A percentile compares a stretch with the other conserved stretches of the same genome.
Conservation (phyloP, 1,139 yeast genomes). For the Fermentozyma sake region DNA sequence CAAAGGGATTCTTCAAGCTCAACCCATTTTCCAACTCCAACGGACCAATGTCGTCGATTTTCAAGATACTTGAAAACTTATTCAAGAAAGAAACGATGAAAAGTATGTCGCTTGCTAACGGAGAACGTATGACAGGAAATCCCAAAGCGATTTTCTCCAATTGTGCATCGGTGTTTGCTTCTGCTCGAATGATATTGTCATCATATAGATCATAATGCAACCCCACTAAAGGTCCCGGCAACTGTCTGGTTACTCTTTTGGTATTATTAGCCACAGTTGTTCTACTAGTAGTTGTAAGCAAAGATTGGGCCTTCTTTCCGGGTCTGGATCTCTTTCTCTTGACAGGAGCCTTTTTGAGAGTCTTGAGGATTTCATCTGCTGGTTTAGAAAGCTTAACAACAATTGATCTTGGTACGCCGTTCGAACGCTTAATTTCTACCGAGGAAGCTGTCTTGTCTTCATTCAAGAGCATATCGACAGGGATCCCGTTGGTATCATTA, state of each 20-base stretch:
- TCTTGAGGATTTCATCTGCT: constrained; percentile 1
- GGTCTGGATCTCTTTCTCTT: constrained; percentile 4
- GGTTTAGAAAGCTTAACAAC: too few species aligned
- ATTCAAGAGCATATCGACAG: background rate
- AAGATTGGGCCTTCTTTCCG: constrained; percentile 5
- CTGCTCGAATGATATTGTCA: constrained; percentile 25
- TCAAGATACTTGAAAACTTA: constrained; percentile 33
- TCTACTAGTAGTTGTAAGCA: constrained; percentile 15
- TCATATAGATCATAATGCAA: constrained; percentile 37
- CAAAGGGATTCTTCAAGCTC: constrained; percentile 17
- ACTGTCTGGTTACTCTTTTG: constrained; percentile 29
- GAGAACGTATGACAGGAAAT: constrained; percentile 23
- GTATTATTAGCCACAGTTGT: constrained; percentile 31
- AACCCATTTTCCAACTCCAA: constrained; percentile 50
- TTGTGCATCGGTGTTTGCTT: constrained; percentile 15
- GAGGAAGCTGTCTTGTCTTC: background rate
- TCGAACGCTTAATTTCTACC: too few species aligned
- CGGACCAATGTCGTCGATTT: constrained; percentile 34
- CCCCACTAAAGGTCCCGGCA: constrained; percentile 40
- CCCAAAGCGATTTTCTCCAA: constrained; percentile 25
- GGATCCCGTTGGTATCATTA: too few species aligned
- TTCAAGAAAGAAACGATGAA: constrained; percentile 39
- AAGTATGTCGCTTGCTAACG: constrained; percentile 44
- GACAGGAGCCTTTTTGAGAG: constrained; percentile 2
- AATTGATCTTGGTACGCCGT: too few species aligned